phyloP scores from a whole-genome alignment of 2,329 filamentous ascomycete genomes.

The Fusarium falciforme region DNA sequence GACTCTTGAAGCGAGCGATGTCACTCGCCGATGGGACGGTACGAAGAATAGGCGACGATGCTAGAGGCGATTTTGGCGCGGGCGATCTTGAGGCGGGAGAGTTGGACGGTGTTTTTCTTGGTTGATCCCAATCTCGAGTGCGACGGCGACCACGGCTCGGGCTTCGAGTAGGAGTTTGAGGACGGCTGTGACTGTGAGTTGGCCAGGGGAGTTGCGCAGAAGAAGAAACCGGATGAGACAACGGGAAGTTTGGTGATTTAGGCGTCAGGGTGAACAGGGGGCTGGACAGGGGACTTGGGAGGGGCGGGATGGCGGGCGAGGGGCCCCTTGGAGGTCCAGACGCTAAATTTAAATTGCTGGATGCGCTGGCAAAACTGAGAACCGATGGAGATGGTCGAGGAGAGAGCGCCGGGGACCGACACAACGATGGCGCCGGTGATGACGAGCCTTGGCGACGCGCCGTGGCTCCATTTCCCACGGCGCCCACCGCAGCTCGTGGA shows the following conservation, averaged over 20 bases:
- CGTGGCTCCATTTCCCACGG: constrained; percentile 23
- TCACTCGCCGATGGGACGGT: constrained; percentile 34
- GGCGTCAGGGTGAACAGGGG: constrained; percentile 45
- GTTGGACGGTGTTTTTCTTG: constrained; percentile 8
- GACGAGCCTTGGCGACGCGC: constrained; percentile 27
- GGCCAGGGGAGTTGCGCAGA: constrained; percentile 25
- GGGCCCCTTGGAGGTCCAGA: constrained; percentile 26
- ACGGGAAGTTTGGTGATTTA: constrained; percentile 44
- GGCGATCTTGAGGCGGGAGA: constrained; percentile 14
- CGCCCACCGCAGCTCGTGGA: constrained; percentile 33
- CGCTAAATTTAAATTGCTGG: constrained; percentile 36
- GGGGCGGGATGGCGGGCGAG: constrained; percentile 39
- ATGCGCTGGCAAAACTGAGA: constrained; percentile 23
- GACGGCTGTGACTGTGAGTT: constrained; percentile 2
- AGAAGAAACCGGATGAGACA: constrained; percentile 25
- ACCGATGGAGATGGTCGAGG: constrained; percentile 30
- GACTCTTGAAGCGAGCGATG: constrained; percentile 38
- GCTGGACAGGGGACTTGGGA: constrained; percentile 34
- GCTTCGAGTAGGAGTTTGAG: constrained; percentile 10
- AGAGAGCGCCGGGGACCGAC: constrained; percentile 21
- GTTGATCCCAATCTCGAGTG: constrained; percentile 10
- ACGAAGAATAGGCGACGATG: constrained; percentile 29
- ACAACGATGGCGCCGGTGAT: constrained; percentile 25
- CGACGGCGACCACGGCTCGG: constrained; percentile 26
- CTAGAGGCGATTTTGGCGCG: background rate